Evolutionary conservation across 192 early-diverging fungal species (phyloP).

Genomic region (Entophlyctis helioformis): DNA sequence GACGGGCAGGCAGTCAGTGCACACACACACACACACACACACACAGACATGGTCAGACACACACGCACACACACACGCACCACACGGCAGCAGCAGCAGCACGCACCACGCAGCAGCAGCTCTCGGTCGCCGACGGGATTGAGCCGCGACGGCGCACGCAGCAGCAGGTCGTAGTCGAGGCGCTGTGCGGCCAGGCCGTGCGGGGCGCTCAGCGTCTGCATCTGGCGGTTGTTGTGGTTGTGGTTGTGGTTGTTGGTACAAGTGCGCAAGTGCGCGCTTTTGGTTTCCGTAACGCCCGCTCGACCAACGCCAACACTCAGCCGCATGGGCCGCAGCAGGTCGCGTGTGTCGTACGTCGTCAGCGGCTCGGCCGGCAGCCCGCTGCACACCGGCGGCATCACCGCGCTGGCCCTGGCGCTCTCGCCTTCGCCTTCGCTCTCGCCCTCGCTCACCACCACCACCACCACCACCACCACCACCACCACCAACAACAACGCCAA

Average conservation of each 20-base stretch:
- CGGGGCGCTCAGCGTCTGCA: too few relatives aligned
- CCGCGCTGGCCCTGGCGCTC: slow-evolving; percentile 75
- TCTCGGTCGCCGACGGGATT: slow-evolving; percentile 86
- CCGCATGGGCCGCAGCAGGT: too few relatives aligned
- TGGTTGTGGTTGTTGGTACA: too few relatives aligned
- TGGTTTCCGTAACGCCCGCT: too few relatives aligned
- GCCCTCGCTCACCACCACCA: too few relatives aligned
- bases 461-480: too few relatives aligned
- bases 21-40: background rate
- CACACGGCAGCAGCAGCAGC: background rate
- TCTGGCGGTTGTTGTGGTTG: too few relatives aligned
- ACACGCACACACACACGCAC: background rate
- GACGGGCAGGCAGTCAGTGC: background rate
- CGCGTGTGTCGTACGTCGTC: slow-evolving; percentile 26
- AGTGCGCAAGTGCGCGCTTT: too few relatives aligned
- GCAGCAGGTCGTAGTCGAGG: slow-evolving; percentile 39
- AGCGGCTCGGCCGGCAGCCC: slow-evolving; percentile 1
- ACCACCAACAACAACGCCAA: too few relatives aligned
- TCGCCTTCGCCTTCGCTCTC: too few relatives aligned
- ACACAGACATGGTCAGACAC: background rate
- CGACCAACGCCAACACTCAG: too few relatives aligned
- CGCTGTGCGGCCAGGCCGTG: too few relatives aligned
- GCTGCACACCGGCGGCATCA: slow-evolving; percentile 50
- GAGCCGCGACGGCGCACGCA: slow-evolving; percentile 39
- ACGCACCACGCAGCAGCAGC: slow-evolving; percentile 74